Evolutionary conservation across 495 filamentous ascomycete genomes (phyloP).

Genomic region (Neurospora tetraspora): DNA sequence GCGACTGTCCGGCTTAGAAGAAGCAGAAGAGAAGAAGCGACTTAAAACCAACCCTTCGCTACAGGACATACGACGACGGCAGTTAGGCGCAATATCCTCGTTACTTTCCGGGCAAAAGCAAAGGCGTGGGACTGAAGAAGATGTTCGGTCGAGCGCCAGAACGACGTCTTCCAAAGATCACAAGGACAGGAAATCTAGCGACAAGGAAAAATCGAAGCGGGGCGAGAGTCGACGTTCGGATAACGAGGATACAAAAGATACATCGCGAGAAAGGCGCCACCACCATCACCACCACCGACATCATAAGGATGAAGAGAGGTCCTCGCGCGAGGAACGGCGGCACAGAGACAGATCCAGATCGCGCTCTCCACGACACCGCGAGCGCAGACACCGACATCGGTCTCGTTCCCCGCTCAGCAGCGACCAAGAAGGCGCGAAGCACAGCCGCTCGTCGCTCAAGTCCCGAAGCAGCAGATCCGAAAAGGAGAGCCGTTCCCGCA

Average conservation of each 20-base stretch:
- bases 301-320: slow-evolving; percentile 3
- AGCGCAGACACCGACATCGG: slow-evolving; percentile 13
- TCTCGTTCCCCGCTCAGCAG: slow-evolving; percentile 12
- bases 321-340: not conserved
- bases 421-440: slow-evolving; percentile 1
- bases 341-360: slow-evolving; percentile 10
- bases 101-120: slow-evolving; percentile 35
- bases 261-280: not conserved
- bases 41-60: slow-evolving; percentile 27
- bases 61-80: slow-evolving; percentile 37
- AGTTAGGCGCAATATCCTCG: slow-evolving; percentile 43
- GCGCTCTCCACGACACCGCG: slow-evolving; percentile 11
- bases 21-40: slow-evolving; percentile 29
- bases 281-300: slow-evolving; percentile 2
- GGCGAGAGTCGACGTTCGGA: not conserved
- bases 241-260: not conserved
- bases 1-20: slow-evolving; percentile 35
- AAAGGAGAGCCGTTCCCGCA: slow-evolving; percentile 2
- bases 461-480: slow-evolving; percentile 4
- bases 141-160: slow-evolving; percentile 1
- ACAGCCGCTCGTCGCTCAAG: not conserved
- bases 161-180: not conserved
- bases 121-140: slow-evolving; percentile 18
- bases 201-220: not conserved
- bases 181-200: not conserved